Percentiles rank a stretch among this genome's conserved stretches.
These are phyloP conservation scores for Cutaneotrichosporon spelunceum DNA, from an alignment of 1,284 basidiomycete genomes.

Conservation along the genomic window DNA sequence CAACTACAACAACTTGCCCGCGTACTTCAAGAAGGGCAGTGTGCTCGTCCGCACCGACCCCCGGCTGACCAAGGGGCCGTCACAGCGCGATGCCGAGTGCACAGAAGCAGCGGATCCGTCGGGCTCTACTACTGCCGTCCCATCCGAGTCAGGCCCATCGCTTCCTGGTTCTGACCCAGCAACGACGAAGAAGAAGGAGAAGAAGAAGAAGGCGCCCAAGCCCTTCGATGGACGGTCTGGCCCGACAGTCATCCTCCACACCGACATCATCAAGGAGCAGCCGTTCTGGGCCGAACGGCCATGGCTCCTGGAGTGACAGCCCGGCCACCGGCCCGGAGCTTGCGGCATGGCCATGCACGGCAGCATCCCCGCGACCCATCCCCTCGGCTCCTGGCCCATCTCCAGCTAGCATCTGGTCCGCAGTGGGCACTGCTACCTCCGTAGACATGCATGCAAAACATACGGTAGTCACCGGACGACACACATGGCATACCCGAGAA, in stretches of 20 bases:
- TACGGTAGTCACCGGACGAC: background rate
- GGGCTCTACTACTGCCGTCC: background rate
- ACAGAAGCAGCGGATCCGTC: background rate
- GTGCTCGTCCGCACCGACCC: slow-evolving; percentile 62
- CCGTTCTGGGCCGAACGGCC: slow-evolving; percentile 66
- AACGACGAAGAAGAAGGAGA: slow-evolving; percentile 5
- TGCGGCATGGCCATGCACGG: too few species aligned
- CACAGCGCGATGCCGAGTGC: slow-evolving; percentile 7
- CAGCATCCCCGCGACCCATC: background rate
- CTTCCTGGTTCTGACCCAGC: background rate
- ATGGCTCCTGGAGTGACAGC: slow-evolving; percentile 43
- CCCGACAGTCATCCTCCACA: slow-evolving; percentile 63
- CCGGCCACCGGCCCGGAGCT: slow-evolving; percentile 1
- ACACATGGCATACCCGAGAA: background rate
- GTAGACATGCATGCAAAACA: background rate
- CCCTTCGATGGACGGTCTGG: slow-evolving; percentile 50
- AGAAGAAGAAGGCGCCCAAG: slow-evolving; percentile 30
- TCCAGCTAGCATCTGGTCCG: background rate
- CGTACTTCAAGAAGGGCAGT: slow-evolving; percentile 80
- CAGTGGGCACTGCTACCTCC: background rate
- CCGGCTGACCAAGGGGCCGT: slow-evolving; percentile 10
- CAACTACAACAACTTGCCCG: slow-evolving; percentile 79
- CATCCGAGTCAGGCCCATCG: background rate
- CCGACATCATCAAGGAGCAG: slow-evolving; percentile 72
- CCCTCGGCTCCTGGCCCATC: background rate